Conservation (phyloP, 1,284 basidiomycete species). For the Inonotus hispidus region DNA sequence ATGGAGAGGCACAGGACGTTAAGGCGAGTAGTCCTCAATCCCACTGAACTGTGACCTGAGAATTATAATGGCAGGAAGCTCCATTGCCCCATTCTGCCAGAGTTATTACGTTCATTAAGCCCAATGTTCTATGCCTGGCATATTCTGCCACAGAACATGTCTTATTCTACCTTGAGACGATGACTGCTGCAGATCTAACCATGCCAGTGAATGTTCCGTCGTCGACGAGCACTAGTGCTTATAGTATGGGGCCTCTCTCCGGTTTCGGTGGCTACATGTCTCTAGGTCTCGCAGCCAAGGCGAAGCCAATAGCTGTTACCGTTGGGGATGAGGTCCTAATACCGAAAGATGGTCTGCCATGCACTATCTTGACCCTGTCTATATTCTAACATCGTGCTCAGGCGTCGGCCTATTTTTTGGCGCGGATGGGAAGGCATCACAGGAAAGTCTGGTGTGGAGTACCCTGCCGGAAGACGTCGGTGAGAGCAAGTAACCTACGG, state of each 20-base stretch:
- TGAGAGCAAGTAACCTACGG: constrained; percentile 28
- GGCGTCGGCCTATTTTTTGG: constrained; percentile 74
- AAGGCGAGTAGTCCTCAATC: constrained; percentile 43
- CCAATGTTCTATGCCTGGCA: constrained; percentile 64
- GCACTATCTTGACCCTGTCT: neutral
- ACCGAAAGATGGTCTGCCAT: constrained; percentile 73
- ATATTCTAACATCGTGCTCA: constrained; percentile 27
- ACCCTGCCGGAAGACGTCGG: constrained; percentile 78
- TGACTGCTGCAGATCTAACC: constrained; percentile 52
- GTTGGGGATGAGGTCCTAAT: constrained; percentile 71
- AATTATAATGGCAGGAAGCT: constrained; percentile 55
- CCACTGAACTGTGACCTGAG: constrained; percentile 9
- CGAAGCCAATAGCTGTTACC: constrained; percentile 59
- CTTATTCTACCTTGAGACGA: constrained; percentile 61
- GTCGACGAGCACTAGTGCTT: constrained; percentile 36
- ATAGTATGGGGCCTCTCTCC: constrained; percentile 66
- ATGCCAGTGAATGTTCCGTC: constrained; percentile 41
- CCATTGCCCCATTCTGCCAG: constrained; percentile 82
- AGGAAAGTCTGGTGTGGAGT: constrained; percentile 68
- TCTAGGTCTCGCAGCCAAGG: constrained; percentile 68
- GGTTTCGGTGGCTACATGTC: constrained; percentile 89
- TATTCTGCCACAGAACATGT: constrained; percentile 75
- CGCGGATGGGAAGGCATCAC: constrained; percentile 60
- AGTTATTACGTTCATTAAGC: constrained; percentile 61
- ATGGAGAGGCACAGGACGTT: constrained; percentile 73